Conservation (phyloP, 1,284 basidiomycete species). For the Puccinia coronata region DNA sequence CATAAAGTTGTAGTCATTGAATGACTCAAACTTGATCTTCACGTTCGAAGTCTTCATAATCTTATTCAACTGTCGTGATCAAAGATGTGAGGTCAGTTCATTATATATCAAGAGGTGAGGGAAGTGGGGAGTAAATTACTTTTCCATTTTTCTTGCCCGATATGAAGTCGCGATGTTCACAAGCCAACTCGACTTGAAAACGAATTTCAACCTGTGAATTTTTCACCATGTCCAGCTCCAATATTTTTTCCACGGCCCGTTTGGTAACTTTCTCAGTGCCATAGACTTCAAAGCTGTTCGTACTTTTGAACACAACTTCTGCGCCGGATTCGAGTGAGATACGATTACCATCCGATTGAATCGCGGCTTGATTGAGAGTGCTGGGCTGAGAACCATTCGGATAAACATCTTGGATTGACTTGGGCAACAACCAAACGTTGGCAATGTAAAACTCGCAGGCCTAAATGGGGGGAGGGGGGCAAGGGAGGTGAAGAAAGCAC, state of each 20-base stretch:
- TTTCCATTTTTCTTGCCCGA: slow-evolving; percentile 98
- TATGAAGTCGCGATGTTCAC: slow-evolving; percentile 97
- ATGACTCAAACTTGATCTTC: slow-evolving; percentile 98
- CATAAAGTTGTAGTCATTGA: slow-evolving; percentile 98
- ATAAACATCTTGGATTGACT: slow-evolving; percentile 76
- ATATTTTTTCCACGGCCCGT: slow-evolving; percentile 72
- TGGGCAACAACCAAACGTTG: slow-evolving; percentile 90
- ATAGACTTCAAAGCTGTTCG: slow-evolving; percentile 95
- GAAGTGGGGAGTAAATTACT: slow-evolving; percentile 57
- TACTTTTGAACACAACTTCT: slow-evolving; percentile 89
- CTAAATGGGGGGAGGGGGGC: slow-evolving; percentile 61
- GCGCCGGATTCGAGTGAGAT: slow-evolving; percentile 77
- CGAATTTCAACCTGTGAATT: slow-evolving; percentile 91
- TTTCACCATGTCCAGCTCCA: slow-evolving; percentile 62
- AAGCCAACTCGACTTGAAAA: slow-evolving; percentile 96
- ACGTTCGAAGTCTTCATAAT: slow-evolving; percentile 95
- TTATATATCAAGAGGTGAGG: background rate
- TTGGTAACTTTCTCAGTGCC: slow-evolving; percentile 92
- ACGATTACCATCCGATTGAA: slow-evolving; percentile 80
- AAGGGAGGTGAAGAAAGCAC: no score
- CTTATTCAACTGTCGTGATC: slow-evolving; percentile 70
- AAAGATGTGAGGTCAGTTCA: background rate
- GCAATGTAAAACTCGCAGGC: slow-evolving; percentile 94
- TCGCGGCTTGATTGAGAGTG: slow-evolving; percentile 77
- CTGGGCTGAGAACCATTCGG: slow-evolving; percentile 71